A percentile compares a stretch with the other conserved stretches of the same genome.
phyloP scores from a whole-genome alignment of 208 protist genomes.

The Novymonas esmeraldas region DNA sequence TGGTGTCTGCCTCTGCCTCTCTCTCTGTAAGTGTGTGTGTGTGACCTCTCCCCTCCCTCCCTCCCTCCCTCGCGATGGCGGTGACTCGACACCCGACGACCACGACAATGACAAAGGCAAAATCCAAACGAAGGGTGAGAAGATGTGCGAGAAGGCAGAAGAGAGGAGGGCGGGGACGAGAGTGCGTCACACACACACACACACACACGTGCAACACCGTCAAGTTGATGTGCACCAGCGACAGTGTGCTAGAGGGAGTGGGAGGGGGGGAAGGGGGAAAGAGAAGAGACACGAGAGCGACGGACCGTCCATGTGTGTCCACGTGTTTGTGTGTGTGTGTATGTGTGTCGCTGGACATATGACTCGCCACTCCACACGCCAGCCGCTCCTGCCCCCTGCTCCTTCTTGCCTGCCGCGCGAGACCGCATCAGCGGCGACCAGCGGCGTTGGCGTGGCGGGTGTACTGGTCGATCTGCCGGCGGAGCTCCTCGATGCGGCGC shows the following conservation, averaged over 20 bases:
- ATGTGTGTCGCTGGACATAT: too few relatives aligned
- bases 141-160: background rate
- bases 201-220: background rate
- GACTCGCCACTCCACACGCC: too few relatives aligned
- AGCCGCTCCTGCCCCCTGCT: background rate
- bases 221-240: background rate
- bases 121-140: background rate
- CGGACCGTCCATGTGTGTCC: too few relatives aligned
- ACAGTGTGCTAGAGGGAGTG: background rate
- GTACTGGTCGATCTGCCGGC: constrained; percentile 78
- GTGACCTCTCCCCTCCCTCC: too few relatives aligned
- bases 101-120: too few relatives aligned
- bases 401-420: background rate
- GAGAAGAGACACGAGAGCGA: constrained; percentile 4
- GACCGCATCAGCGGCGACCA: constrained; percentile 3
- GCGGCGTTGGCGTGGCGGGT: constrained; percentile 48
- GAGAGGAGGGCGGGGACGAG: background rate
- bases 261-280: background rate
- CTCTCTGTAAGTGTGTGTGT: too few relatives aligned
- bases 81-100: too few relatives aligned
- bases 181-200: background rate
- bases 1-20: too few relatives aligned
- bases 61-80: too few relatives aligned
- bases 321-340: too few relatives aligned
- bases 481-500: constrained; percentile 78